Conservation (phyloP, 768 basidiomycete genomes). For the Lactifluus rugatus region DNA sequence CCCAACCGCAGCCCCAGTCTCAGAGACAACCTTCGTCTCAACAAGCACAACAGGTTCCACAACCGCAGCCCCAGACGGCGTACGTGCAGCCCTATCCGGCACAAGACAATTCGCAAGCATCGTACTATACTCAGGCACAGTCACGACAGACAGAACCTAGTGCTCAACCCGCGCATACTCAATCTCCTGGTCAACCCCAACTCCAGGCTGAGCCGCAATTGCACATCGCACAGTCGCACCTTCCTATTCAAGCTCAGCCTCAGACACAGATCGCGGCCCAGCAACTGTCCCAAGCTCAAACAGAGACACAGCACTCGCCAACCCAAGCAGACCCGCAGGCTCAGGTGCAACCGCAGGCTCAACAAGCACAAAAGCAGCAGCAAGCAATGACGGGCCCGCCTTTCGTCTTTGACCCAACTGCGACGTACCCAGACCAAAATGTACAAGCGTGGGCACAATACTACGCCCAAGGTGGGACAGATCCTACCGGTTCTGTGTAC, state of each 20-base stretch:
- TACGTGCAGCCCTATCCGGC: conserved; percentile 21
- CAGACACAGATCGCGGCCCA: conserved; percentile 21
- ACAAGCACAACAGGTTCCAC: conserved; percentile 19
- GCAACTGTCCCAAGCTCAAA: conserved; percentile 10
- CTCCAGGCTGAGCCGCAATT: conserved; percentile 20
- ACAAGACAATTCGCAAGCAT: conserved; percentile 19
- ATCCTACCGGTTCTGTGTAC: conserved; percentile 68
- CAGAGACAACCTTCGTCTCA: conserved; percentile 27
- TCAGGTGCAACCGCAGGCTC: conserved; percentile 19
- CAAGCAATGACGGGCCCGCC: conserved; percentile 32
- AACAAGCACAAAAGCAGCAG: conserved; percentile 34
- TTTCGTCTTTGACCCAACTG: conserved; percentile 50
- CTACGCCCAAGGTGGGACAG: conserved; percentile 70
- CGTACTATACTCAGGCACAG: conserved; percentile 15
- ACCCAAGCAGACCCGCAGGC: conserved; percentile 23
- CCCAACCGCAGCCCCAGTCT: conserved; percentile 22
- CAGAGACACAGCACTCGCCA: conserved; percentile 21
- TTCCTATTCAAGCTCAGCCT: conserved; percentile 9
- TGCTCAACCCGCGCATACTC: not conserved
- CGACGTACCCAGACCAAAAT: conserved; percentile 66
- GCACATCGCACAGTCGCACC: conserved; percentile 7
- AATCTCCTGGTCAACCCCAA: conserved; percentile 22
- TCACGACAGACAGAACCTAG: conserved; percentile 12
- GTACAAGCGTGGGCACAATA: conserved; percentile 84
- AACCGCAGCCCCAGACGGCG: conserved; percentile 23